phyloP scores from a whole-genome alignment of 2,329 filamentous ascomycete genomes.

The Hypoxylon sp. region DNA sequence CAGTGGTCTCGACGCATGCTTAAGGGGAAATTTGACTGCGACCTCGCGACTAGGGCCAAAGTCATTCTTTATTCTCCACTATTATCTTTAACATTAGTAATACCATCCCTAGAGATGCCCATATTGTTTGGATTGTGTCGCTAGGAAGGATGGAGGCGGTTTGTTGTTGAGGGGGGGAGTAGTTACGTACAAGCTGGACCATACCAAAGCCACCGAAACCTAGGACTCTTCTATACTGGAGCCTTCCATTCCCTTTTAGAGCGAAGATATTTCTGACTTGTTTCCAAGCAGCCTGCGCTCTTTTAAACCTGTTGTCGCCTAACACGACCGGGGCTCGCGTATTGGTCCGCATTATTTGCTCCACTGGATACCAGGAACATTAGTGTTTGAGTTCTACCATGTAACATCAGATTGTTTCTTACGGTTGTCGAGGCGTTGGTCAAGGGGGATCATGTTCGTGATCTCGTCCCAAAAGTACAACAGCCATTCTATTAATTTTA shows the following conservation, averaged over 20 bases:
- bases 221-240: constrained; percentile 26
- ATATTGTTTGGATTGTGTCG: background rate
- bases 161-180: background rate
- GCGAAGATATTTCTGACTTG: background rate
- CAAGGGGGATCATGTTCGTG: background rate
- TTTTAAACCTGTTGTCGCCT: background rate
- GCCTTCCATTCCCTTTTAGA: accelerated
- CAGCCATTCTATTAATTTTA: background rate
- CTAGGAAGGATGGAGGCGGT: background rate
- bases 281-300: background rate
- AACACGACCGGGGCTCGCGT: too few species aligned
- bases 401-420: background rate
- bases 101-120: background rate
- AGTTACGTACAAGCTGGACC: constrained; percentile 31
- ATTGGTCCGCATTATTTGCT: too few species aligned
- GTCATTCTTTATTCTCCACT: constrained; percentile 22
- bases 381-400: background rate
- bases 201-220: constrained; percentile 32
- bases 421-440: background rate
- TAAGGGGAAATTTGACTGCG: constrained; percentile 16
- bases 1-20: background rate
- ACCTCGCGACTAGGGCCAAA: background rate
- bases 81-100: background rate
- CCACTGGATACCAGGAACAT: background rate
- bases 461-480: background rate